Conservation (phyloP, 2,329 filamentous ascomycete genomes). For the Scleromitrula shiraiana region DNA sequence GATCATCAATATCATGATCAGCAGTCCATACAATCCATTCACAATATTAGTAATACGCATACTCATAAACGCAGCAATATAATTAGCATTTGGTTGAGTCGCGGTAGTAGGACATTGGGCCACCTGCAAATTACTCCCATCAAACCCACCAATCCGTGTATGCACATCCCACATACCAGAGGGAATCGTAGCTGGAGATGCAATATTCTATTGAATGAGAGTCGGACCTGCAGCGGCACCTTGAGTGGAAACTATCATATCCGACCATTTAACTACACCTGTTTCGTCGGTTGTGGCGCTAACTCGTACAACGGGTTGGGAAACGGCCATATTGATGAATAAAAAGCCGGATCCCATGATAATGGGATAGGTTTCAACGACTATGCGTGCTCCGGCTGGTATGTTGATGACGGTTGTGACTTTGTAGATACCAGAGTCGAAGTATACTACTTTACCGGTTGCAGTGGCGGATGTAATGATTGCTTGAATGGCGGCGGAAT, state of each 20-base stretch:
- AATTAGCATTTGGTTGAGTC: slow-evolving; percentile 29
- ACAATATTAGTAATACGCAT: slow-evolving; percentile 30
- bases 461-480: slow-evolving; percentile 43
- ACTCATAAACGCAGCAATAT: slow-evolving; percentile 30
- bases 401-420: slow-evolving; percentile 41
- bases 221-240: slow-evolving; percentile 46
- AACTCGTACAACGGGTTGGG: slow-evolving; percentile 42
- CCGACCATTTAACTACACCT: slow-evolving; percentile 53
- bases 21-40: slow-evolving; percentile 42
- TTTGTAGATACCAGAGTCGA: slow-evolving; percentile 49
- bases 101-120: slow-evolving; percentile 58
- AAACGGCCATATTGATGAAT: slow-evolving; percentile 37
- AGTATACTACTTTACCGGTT: slow-evolving; percentile 42
- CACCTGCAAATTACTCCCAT: slow-evolving; percentile 39
- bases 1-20: slow-evolving; percentile 35
- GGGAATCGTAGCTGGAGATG: slow-evolving; percentile 43
- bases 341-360: slow-evolving; percentile 31
- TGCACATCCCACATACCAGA: slow-evolving; percentile 44
- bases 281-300: slow-evolving; percentile 46
- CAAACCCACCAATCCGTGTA: slow-evolving; percentile 36
- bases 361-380: slow-evolving; percentile 37
- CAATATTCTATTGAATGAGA: slow-evolving; percentile 59
- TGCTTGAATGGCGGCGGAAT: slow-evolving; percentile 49
- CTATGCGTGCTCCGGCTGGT: slow-evolving; percentile 34
- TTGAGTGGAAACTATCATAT: slow-evolving; percentile 44